phyloP scores from a whole-genome alignment of 2,329 filamentous ascomycete genomes.

The Teratosphaeria epicoccoides region DNA sequence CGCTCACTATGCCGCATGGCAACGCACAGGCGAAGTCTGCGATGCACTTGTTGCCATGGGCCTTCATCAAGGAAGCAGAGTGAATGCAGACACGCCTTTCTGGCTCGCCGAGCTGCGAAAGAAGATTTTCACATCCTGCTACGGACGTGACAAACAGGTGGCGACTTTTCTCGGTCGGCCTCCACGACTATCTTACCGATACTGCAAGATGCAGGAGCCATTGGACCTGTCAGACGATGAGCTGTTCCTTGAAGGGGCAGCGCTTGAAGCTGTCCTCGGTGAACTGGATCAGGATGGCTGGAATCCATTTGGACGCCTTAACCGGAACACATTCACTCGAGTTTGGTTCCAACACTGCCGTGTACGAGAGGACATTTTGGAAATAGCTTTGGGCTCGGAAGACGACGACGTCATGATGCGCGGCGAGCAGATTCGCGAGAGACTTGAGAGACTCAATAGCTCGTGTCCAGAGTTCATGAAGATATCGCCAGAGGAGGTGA shows the following conservation, averaged over 20 bases:
- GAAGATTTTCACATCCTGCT: constrained; percentile 25
- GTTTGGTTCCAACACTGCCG: constrained; percentile 39
- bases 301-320: constrained; percentile 37
- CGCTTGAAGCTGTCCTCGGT: constrained; percentile 29
- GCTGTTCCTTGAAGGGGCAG: constrained; percentile 35
- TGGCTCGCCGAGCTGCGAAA: constrained; percentile 24
- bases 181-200: constrained; percentile 39
- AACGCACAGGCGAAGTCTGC: constrained; percentile 25
- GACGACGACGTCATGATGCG: constrained; percentile 30
- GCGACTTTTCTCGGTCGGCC: constrained; percentile 37
- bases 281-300: constrained; percentile 42
- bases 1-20: constrained; percentile 23
- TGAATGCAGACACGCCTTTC: constrained; percentile 24
- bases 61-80: constrained; percentile 25
- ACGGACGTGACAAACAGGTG: constrained; percentile 24
- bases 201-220: constrained; percentile 44
- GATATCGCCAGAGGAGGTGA: constrained; percentile 18
- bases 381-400: constrained; percentile 41
- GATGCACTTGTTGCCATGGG: constrained; percentile 26
- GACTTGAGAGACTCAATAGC: constrained; percentile 30
- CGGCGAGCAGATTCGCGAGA: constrained; percentile 29
- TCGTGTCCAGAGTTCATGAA: constrained; percentile 22
- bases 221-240: constrained; percentile 45
- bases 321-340: constrained; percentile 37
- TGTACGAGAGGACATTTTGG: constrained; percentile 49